Evolutionary conservation across 2,329 filamentous ascomycete species (phyloP).

Genomic region (Lomentospora prolificans): DNA sequence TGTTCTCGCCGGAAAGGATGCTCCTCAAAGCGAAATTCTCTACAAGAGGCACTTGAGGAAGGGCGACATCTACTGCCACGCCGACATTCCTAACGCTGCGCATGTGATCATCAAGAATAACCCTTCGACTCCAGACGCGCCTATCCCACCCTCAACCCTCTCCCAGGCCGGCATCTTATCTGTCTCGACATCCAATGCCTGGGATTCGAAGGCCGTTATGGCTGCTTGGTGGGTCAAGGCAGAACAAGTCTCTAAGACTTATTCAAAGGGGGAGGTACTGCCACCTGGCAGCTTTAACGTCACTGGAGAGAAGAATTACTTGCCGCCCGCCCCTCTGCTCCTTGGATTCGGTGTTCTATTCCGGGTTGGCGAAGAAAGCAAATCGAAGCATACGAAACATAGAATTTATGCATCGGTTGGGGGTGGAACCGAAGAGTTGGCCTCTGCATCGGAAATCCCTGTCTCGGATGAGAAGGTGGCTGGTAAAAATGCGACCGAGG

Average conservation of each 20-base stretch:
- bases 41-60: slow-evolving; percentile 79
- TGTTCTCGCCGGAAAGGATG: slow-evolving; percentile 79
- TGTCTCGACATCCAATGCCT: slow-evolving; percentile 78
- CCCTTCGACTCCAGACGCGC: slow-evolving; percentile 63
- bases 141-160: slow-evolving; percentile 83
- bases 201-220: slow-evolving; percentile 96
- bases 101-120: slow-evolving; percentile 90
- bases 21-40: slow-evolving; percentile 83
- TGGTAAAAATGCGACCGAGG: slow-evolving; percentile 16
- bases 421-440: slow-evolving; percentile 14
- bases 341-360: slow-evolving; percentile 85
- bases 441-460: slow-evolving; percentile 15
- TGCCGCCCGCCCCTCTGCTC: slow-evolving; percentile 78
- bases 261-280: slow-evolving; percentile 69
- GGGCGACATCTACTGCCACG: slow-evolving; percentile 86
- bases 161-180: slow-evolving; percentile 80
- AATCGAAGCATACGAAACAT: slow-evolving; percentile 69
- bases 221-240: slow-evolving; percentile 91
- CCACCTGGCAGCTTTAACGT: slow-evolving; percentile 70
- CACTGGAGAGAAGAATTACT: slow-evolving; percentile 78
- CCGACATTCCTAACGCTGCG: slow-evolving; percentile 75
- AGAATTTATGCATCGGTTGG: slow-evolving; percentile 16
- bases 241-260: slow-evolving; percentile 82
- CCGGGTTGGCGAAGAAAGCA: slow-evolving; percentile 79
- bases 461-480: slow-evolving; percentile 20